Percentiles rank a stretch among this genome's conserved stretches.
Evolutionary conservation across 306 rosid species (phyloP).

Genomic region (Prosopis cineraria): DNA sequence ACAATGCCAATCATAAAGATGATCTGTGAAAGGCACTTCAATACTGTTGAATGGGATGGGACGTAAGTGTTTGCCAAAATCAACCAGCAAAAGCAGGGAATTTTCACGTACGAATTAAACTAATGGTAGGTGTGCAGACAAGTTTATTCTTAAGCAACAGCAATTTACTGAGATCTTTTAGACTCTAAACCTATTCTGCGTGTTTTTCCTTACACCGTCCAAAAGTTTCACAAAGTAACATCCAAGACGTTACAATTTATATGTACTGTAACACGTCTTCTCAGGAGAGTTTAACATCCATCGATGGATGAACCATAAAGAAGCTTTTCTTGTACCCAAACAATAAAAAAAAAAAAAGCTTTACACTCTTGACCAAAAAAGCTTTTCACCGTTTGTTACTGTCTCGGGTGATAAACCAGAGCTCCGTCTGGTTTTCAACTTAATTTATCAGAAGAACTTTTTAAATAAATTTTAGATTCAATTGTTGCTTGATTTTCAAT

Average conservation of each 20-base stretch:
- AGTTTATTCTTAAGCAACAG: neutral
- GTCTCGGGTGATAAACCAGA: too few relatives aligned
- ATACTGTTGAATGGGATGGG: neutral
- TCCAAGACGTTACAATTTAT: neutral
- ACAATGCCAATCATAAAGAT: neutral
- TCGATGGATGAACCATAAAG: neutral
- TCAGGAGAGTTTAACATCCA: neutral
- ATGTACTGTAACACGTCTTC: neutral
- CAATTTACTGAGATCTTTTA: neutral
- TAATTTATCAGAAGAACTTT: too few relatives aligned
- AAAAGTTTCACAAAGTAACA: neutral
- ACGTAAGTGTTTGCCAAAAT: neutral
- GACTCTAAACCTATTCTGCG: neutral
- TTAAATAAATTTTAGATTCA: too few relatives aligned
- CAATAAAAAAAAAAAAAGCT: too few relatives aligned
- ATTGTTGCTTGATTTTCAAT: too few relatives aligned
- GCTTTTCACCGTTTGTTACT: too few relatives aligned
- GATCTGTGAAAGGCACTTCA: neutral
- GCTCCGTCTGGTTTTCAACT: too few relatives aligned
- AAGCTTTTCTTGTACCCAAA: too few relatives aligned
- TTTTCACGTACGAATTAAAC: neutral
- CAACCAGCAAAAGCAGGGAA: neutral
- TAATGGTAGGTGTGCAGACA: neutral
- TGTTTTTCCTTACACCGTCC: neutral
- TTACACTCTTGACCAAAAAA: too few relatives aligned